A percentile compares a stretch with the other conserved stretches of the same genome.
Conservation (phyloP, 192 early-diverging fungal species). For the Geranomyces variabilis region DNA sequence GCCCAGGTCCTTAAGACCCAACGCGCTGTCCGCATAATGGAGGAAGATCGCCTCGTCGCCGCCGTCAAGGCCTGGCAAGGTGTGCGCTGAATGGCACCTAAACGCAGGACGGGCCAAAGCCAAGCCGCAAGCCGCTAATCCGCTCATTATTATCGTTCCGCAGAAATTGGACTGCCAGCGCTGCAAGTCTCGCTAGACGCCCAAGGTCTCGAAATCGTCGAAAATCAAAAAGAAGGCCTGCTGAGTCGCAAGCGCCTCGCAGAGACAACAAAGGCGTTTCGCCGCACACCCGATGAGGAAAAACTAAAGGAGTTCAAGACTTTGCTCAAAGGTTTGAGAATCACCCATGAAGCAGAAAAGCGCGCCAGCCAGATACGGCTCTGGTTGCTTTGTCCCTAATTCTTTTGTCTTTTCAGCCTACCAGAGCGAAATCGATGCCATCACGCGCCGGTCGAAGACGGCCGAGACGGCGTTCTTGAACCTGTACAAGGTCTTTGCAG, state of each 20-base stretch:
- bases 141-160: not conserved
- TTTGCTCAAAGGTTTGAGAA: conserved; percentile 63
- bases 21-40: too few relatives aligned
- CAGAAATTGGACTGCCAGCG: conserved; percentile 67
- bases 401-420: too few relatives aligned
- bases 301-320: conserved; percentile 78
- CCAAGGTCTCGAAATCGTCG: conserved; percentile 76
- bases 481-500: conserved; percentile 77
- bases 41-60: conserved; percentile 20
- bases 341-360: too few relatives aligned
- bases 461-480: conserved; percentile 81
- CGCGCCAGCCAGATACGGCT: too few relatives aligned
- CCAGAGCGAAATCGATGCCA: conserved; percentile 88
- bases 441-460: conserved; percentile 82
- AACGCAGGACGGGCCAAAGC: not conserved
- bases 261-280: conserved; percentile 89
- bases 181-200: conserved; percentile 77
- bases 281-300: conserved; percentile 72
- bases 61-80: conserved; percentile 38
- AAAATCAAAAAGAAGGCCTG: conserved; percentile 81
- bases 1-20: too few relatives aligned
- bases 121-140: not conserved
- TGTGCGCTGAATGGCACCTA: not conserved
- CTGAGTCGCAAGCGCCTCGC: conserved; percentile 79
- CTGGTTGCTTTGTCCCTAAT: not conserved